Evolutionary conservation across 2,329 filamentous ascomycete genomes (phyloP).

Genomic region (Alternaria panax): DNA sequence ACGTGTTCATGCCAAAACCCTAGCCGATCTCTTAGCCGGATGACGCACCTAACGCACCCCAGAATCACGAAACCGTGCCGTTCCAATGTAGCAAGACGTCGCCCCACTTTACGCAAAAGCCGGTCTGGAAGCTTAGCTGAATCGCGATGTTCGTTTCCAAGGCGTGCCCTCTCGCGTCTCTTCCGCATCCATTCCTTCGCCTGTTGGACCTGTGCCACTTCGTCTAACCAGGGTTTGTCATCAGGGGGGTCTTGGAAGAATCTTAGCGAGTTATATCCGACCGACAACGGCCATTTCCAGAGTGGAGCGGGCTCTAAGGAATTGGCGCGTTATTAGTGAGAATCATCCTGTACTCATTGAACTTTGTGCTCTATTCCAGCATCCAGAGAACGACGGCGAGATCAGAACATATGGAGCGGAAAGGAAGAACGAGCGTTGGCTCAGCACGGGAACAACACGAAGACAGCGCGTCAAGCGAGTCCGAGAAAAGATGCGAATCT

Average conservation of each 20-base stretch:
- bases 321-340: not conserved
- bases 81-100: constrained; percentile 4
- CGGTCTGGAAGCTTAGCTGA: not conserved
- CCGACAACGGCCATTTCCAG: not conserved
- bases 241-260: constrained; percentile 8
- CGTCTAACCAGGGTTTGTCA: constrained; percentile 12
- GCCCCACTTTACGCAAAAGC: constrained; percentile 11
- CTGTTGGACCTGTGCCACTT: not conserved
- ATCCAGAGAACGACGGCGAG: not conserved
- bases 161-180: not conserved
- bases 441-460: constrained; percentile 13
- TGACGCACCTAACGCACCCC: constrained; percentile 16
- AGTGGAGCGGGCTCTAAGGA: constrained; percentile 8
- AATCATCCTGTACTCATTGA: not conserved
- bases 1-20: not conserved
- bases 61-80: not conserved
- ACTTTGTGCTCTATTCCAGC: not conserved
- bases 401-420: not conserved
- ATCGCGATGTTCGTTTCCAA: not conserved
- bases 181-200: not conserved
- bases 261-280: constrained; percentile 23
- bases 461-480: constrained; percentile 21
- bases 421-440: constrained; percentile 9
- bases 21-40: constrained; percentile 8
- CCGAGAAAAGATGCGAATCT: constrained; percentile 17